phyloP scores from a whole-genome alignment of 257 asterid genomes.

The Solanum phureja region DNA sequence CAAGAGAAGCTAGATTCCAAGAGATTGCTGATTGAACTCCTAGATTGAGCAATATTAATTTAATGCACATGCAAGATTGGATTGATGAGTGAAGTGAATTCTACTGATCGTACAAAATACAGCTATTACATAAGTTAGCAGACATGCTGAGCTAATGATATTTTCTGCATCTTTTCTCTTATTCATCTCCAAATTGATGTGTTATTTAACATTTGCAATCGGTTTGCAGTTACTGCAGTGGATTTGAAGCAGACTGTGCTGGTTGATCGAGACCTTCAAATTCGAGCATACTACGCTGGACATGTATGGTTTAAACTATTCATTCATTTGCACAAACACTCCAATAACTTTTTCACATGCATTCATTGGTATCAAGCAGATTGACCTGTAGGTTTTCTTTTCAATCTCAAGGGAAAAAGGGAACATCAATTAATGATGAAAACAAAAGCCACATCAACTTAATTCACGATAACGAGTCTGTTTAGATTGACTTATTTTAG shows the following conservation, averaged over 20 bases:
- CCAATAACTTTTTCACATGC: background rate
- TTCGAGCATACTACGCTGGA: conserved; percentile 95
- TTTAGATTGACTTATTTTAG: background rate
- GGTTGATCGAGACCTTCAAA: conserved; percentile 76
- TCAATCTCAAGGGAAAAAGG: background rate
- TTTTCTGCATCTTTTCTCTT: background rate
- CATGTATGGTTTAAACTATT: conserved; percentile 46
- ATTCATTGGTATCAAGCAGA: background rate
- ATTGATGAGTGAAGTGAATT: background rate
- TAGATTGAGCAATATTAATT: background rate
- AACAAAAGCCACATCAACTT: background rate
- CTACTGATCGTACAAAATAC: background rate
- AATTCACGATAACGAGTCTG: background rate
- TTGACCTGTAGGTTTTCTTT: background rate
- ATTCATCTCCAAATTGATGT: background rate
- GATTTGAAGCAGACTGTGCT: conserved; percentile 85
- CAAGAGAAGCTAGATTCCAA: background rate
- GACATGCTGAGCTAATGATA: background rate
- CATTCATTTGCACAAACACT: background rate
- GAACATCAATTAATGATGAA: background rate
- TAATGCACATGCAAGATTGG: background rate
- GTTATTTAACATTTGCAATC: background rate
- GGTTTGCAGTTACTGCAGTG: conserved; percentile 61
- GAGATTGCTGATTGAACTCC: background rate
- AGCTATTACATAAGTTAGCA: background rate